Conservation (phyloP, 345 rosid genomes). For the Pistacia atlantica region DNA sequence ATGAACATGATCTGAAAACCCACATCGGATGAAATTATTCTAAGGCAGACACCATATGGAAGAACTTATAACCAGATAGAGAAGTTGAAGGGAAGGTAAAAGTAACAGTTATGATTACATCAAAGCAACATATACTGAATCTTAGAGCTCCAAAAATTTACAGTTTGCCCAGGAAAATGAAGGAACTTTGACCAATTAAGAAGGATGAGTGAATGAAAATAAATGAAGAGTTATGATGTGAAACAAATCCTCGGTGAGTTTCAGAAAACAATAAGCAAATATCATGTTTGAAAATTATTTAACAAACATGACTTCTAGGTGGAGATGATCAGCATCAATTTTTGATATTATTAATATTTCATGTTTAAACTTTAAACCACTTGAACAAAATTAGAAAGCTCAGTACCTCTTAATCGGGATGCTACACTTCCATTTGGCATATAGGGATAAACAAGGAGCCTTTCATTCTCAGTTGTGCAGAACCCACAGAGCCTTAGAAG, state of each 20-base stretch:
- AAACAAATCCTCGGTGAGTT: background rate
- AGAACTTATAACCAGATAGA: slow-evolving; percentile 1
- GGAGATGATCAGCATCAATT: background rate
- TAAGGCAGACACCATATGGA: background rate
- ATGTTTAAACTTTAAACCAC: background rate
- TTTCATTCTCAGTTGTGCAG: slow-evolving; percentile 86
- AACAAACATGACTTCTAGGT: background rate
- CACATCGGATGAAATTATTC: background rate
- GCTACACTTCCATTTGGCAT: slow-evolving; percentile 98
- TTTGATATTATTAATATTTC: background rate
- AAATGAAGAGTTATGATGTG: background rate
- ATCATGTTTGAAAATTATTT: background rate
- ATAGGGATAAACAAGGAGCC: slow-evolving; percentile 93
- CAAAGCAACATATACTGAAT: background rate
- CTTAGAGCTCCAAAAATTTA: background rate
- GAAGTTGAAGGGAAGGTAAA: background rate
- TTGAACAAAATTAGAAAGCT: background rate
- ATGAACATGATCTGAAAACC: slow-evolving; percentile 55
- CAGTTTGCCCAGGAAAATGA: background rate
- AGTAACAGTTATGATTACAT: background rate
- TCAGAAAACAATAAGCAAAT: background rate
- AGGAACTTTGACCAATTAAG: background rate
- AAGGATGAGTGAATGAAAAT: background rate
- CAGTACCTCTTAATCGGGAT: slow-evolving; percentile 80
- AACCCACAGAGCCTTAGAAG: slow-evolving; percentile 96